Evolutionary conservation across 2,329 filamentous ascomycete genomes (phyloP).

Genomic region (Grosmannia clavigera): DNA sequence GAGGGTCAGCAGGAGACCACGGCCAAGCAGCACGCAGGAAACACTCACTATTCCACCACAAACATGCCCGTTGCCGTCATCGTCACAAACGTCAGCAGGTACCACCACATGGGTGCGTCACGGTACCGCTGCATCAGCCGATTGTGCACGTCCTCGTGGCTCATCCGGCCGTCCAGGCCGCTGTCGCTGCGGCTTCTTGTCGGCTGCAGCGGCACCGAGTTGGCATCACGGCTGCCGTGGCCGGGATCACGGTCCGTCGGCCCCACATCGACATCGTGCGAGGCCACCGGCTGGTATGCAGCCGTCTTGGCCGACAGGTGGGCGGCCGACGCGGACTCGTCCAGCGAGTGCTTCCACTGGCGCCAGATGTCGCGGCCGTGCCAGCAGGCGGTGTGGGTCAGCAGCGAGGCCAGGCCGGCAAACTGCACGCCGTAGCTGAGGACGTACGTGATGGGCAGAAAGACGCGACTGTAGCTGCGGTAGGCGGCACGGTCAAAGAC

Average conservation of each 20-base stretch:
- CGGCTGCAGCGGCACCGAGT: conserved; percentile 7
- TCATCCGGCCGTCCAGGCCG: conserved; percentile 44
- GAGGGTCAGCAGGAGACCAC: conserved; percentile 9
- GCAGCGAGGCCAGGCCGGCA: conserved; percentile 63
- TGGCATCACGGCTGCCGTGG: not conserved
- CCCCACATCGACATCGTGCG: not conserved
- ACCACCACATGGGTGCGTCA: conserved; percentile 74
- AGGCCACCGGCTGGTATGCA: conserved; percentile 7
- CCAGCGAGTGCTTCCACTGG: conserved; percentile 59
- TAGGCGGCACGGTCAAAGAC: conserved; percentile 69
- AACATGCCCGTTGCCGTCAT: conserved; percentile 75
- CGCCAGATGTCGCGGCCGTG: conserved; percentile 72
- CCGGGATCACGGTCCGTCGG: not conserved
- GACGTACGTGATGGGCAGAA: conserved; percentile 76
- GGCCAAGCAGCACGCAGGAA: too few species aligned
- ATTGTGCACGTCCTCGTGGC: conserved; percentile 70
- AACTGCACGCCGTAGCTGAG: conserved; percentile 81
- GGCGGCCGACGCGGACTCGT: conserved; percentile 36
- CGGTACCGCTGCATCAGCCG: conserved; percentile 73
- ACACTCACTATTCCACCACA: conserved; percentile 65
- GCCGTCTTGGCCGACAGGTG: not conserved
- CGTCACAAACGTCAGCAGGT: conserved; percentile 58
- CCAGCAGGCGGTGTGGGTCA: conserved; percentile 76
- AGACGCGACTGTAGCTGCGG: conserved; percentile 69
- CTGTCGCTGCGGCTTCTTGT: conserved; percentile 2